phyloP scores from a whole-genome alignment of 345 rosid species.

The Gossypium ekmanianum region DNA sequence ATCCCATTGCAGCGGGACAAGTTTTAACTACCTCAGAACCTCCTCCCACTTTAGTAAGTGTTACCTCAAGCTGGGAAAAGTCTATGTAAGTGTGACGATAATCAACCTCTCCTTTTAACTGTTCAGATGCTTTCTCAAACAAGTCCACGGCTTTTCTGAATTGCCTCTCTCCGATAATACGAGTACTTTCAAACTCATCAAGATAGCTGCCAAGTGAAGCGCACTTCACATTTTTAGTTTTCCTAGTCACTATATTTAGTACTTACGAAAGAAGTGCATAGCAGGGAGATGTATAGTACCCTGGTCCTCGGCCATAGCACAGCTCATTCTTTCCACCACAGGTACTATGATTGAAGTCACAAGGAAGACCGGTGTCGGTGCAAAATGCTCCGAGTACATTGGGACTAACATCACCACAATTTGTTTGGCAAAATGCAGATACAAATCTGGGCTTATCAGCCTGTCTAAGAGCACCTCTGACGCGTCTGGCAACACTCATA shows the following conservation, averaged over 20 bases:
- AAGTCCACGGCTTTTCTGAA: slow-evolving; percentile 72
- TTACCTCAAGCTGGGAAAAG: slow-evolving; percentile 85
- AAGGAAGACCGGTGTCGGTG: slow-evolving; percentile 83
- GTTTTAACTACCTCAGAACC: slow-evolving; percentile 71
- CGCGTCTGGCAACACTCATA: slow-evolving; percentile 69
- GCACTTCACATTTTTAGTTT: slow-evolving; percentile 17
- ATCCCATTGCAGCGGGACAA: slow-evolving; percentile 99
- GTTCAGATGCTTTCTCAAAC: slow-evolving; percentile 75
- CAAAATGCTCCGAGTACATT: slow-evolving; percentile 97
- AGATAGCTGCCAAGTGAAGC: slow-evolving; percentile 54
- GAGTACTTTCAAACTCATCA: slow-evolving; percentile 97
- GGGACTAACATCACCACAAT: slow-evolving; percentile 98
- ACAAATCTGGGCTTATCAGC: slow-evolving; percentile 82
- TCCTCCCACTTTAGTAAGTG: slow-evolving; percentile 53
- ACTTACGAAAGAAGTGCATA: slow-evolving; percentile 11
- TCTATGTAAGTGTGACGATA: slow-evolving; percentile 72
- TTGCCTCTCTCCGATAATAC: slow-evolving; percentile 90
- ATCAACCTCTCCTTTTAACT: slow-evolving; percentile 73
- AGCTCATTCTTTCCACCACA: slow-evolving; percentile 88
- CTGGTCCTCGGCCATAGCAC: slow-evolving; percentile 97
- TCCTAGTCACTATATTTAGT: not conserved
- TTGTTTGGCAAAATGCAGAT: slow-evolving; percentile 94
- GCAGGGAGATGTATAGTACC: slow-evolving; percentile 42
- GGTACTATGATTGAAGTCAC: slow-evolving; percentile 99
- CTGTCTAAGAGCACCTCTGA: slow-evolving; percentile 73